Evolutionary conservation across 345 rosid genomes (phyloP), one percentile per base, ranked within the genome.

Genomic region (Xanthoceras sorbifolium): DNA sequence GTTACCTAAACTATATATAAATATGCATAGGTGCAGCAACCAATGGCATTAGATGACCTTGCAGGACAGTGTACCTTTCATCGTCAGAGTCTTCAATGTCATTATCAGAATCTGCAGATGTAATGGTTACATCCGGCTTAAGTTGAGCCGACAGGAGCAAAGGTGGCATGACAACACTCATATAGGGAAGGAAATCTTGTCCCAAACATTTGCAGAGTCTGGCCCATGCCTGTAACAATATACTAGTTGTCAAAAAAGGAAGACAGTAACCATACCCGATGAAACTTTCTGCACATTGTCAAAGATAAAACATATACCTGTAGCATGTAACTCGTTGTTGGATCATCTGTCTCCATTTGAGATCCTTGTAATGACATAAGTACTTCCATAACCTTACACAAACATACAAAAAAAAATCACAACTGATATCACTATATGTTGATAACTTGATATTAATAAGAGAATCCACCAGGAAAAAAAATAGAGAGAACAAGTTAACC

Each of bases 121-220:
- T 94, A 79, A 97, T 97, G 66, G 97, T 94, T 64, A 97, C 99
- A 84, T 97, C 99, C 29, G 99, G 99, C 87, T 97, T 94, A 59
- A 97, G 96, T 78, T 97, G 97, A 82, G 99, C 97, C 83, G 99
- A 97, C 82, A 84, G 97, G 32, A 97, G 97, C 85, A 97, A 81
- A 73, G 98, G 97, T 48, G 99, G 99, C 99, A 97, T 97, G 67
- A 97, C 99, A 81, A 97, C 93, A 60, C 84, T 87, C 99, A 97
- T 94, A 71, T 97, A 97, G 44, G 99, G 99, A 77, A 97, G 92
- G 82, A 97, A 97, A 83, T 97, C 99, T 79, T 92, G 98, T 54
- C 99, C 99, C 78, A 97, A 82, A 82, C 99, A 97, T 82, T 97
- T 97, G 92, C 99, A 97, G 61, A 97, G 97, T 78, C 99, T 89